Evolutionary conservation across 2,329 filamentous ascomycete genomes (phyloP).

Genomic region (Fusarium sp.): DNA sequence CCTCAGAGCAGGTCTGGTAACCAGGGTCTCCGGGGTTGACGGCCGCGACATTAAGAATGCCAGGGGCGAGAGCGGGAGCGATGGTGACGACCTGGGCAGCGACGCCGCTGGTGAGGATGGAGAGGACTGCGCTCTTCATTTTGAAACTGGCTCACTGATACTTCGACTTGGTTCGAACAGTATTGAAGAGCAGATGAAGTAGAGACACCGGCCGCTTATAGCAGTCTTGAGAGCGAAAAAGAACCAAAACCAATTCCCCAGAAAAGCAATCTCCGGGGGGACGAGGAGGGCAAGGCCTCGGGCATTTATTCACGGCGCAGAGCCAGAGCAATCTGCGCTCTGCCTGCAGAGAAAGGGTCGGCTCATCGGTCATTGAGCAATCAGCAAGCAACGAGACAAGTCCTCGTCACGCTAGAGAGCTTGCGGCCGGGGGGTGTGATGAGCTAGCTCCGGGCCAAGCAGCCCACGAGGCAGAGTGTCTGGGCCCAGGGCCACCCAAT

Average conservation of each 20-base stretch:
- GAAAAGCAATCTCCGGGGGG: conserved; percentile 8
- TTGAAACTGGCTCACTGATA: conserved; percentile 15
- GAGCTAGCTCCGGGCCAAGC: conserved; percentile 21
- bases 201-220: conserved; percentile 18
- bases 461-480: conserved; percentile 37
- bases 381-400: conserved; percentile 2
- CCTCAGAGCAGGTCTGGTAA: conserved; percentile 39
- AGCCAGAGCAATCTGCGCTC: conserved; percentile 16
- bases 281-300: conserved; percentile 9
- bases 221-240: conserved; percentile 7
- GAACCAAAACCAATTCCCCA: conserved; percentile 9
- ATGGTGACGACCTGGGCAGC: conserved; percentile 42
- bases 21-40: conserved; percentile 39
- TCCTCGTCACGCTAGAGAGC: conserved; percentile 31
- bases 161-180: conserved; percentile 1
- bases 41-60: conserved; percentile 38
- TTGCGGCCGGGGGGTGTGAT: conserved; percentile 25
- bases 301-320: conserved; percentile 31
- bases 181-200: background rate
- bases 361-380: conserved; percentile 30
- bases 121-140: conserved; percentile 40
- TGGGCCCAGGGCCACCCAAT: conserved; percentile 28
- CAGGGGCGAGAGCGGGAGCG: conserved; percentile 33
- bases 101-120: conserved; percentile 37
- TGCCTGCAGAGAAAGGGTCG: conserved; percentile 16